Evolutionary conservation across 2,329 filamentous ascomycete species (phyloP).

Genomic region (Talaromyces sp.): DNA sequence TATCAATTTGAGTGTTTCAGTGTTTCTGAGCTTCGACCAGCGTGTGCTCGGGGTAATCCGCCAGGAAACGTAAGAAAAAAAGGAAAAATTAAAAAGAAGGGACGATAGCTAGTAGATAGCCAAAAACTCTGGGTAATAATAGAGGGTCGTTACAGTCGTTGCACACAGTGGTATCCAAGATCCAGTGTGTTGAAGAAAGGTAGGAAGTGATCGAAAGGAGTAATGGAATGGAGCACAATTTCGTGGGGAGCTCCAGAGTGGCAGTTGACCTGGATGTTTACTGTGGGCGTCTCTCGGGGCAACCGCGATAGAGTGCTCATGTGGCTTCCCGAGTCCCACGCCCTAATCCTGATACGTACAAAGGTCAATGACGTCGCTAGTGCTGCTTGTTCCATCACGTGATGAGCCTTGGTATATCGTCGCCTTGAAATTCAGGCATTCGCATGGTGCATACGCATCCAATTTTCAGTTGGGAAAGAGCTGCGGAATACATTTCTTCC

Average conservation of each 20-base stretch:
- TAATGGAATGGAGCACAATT: neutral
- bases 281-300: slow-evolving; percentile 15
- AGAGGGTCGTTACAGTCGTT: slow-evolving; percentile 8
- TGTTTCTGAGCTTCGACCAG: slow-evolving; percentile 34
- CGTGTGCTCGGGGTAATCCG: slow-evolving; percentile 30
- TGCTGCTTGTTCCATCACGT: neutral
- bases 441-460: no score
- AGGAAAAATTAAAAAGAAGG: slow-evolving; percentile 11
- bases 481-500: neutral
- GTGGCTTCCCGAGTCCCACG: neutral
- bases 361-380: neutral
- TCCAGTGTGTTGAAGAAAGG: neutral
- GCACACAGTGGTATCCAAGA: neutral
- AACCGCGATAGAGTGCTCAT: neutral
- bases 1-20: slow-evolving; percentile 14
- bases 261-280: slow-evolving; percentile 13
- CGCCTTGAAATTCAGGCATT: neutral
- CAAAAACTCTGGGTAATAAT: neutral
- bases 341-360: neutral
- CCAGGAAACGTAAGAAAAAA: neutral
- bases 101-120: slow-evolving; percentile 7
- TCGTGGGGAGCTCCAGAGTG: neutral
- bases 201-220: neutral
- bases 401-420: neutral
- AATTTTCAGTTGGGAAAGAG: neutral